Conservation (phyloP, 148 eudicot species). For the Amaranthus cruentus region DNA sequence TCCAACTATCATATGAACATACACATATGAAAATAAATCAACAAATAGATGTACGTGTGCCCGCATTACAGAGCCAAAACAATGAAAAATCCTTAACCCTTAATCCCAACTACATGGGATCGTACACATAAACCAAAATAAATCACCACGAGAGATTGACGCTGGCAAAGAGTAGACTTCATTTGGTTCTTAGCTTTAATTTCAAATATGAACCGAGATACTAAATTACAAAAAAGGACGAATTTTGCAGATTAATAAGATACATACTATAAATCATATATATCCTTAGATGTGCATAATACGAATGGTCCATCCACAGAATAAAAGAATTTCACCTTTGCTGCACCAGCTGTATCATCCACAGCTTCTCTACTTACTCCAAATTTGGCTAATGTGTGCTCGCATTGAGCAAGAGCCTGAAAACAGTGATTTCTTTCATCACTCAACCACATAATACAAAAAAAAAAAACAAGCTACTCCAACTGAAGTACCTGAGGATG, state of each 20-base stretch:
- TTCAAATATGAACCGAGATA: no score
- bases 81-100: no score
- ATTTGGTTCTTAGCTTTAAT: no score
- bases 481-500: slow-evolving; percentile 45
- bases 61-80: no score
- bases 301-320: neutral
- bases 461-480: neutral
- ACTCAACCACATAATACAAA: slow-evolving; percentile 9
- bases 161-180: no score
- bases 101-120: no score
- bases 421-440: neutral
- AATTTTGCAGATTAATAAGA: neutral
- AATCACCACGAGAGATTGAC: no score
- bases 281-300: neutral
- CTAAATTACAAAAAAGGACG: neutral
- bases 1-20: neutral
- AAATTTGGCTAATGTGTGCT: slow-evolving; percentile 37
- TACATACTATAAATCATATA: neutral
- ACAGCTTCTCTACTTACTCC: slow-evolving; percentile 45
- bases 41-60: neutral
- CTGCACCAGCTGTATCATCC: slow-evolving; percentile 55
- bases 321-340: slow-evolving; percentile 31
- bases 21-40: neutral
- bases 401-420: slow-evolving; percentile 58
- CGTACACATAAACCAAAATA: no score